phyloP scores from a whole-genome alignment of 768 basidiomycete genomes.

The Naganishia vishniacii region DNA sequence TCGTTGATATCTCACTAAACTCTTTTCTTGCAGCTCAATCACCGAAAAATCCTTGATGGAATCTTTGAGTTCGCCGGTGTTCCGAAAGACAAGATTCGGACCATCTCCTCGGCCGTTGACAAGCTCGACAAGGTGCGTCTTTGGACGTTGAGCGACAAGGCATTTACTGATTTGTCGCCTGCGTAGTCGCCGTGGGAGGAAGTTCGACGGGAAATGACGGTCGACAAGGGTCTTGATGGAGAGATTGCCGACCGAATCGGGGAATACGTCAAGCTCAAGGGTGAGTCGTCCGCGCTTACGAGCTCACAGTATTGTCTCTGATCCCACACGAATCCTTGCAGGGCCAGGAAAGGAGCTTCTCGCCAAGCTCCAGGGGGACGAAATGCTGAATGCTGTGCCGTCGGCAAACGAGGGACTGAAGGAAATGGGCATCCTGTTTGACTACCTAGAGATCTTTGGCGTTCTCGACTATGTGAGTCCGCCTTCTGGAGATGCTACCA shows the following conservation, averaged over 20 bases:
- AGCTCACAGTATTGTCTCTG: too few relatives aligned
- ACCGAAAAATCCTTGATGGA: slow-evolving; percentile 93
- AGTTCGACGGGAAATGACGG: slow-evolving; percentile 93
- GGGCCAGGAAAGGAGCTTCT: slow-evolving; percentile 70
- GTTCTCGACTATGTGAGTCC: slow-evolving; percentile 67
- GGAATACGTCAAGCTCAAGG: slow-evolving; percentile 92
- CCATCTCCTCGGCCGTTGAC: slow-evolving; percentile 93
- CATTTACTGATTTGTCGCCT: slow-evolving; percentile 43
- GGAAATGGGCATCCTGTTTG: slow-evolving; percentile 82
- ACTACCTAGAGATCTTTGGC: slow-evolving; percentile 71
- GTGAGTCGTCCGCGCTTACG: slow-evolving; percentile 52
- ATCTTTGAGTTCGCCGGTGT: slow-evolving; percentile 97
- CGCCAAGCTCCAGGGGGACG: slow-evolving; percentile 62
- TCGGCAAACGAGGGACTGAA: slow-evolving; percentile 73
- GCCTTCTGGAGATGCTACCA: not conserved
- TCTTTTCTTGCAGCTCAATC: slow-evolving; percentile 77
- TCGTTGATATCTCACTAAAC: too few relatives aligned
- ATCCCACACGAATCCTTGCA: too few relatives aligned
- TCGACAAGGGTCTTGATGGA: slow-evolving; percentile 81
- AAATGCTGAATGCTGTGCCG: slow-evolving; percentile 61
- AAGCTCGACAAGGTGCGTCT: slow-evolving; percentile 87
- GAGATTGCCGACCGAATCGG: slow-evolving; percentile 87
- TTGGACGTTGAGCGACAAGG: not conserved
- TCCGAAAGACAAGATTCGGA: slow-evolving; percentile 75
- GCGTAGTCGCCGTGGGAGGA: slow-evolving; percentile 73